Evolutionary conservation across 805 yeast genomes (phyloP), one percentile per base, ranked within the genome.

Genomic region (Nakazawaea ishiwadae): DNA sequence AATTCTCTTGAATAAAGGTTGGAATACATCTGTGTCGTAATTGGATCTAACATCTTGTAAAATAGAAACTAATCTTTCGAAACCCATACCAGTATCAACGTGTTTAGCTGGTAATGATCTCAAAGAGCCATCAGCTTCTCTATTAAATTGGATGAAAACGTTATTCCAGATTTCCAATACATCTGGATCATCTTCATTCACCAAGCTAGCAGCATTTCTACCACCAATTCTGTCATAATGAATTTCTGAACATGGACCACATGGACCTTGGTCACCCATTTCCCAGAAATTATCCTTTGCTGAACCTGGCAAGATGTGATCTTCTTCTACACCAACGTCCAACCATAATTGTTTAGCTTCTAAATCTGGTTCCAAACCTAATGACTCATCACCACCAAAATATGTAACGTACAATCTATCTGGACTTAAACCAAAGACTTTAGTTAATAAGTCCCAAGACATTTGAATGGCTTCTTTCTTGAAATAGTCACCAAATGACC

Each of bases 251-350:
- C 99, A 95, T 39, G 99, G 99, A 48, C 99, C 99, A 72, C 99
- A 93, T 37, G 99, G 99, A 51, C 99, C 99, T 71, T 91, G 98
- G 59, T 95, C 99, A 55, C 99, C 99, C 99, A 93, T 93, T 71
- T 93, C 99, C 99, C 99, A 93, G 66, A 93, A 93, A 68, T 93
- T 93, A 63, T 93, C 99, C 58, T 80, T 71, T 40, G 81, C 85
- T 51, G 81, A 69, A 44, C 99, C 99, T 16, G 96, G 96, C 51
- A 93, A 70, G 52, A 93, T 91, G 60, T 89, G 98, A 60, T 82
- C 90, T 52, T 87, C 96, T 26, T 81, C 74, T 42, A 91, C 95
- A 53, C 99, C 99, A 31, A 84, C 84, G 29, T 73, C 77, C 48
- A 70, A 68, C 99, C 99, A 93, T 48, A 77, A 68, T 54, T 84